A percentile compares a stretch with the other conserved stretches of the same genome.
phyloP scores from a whole-genome alignment of 768 basidiomycete genomes.

The Termitomyces sp. region DNA sequence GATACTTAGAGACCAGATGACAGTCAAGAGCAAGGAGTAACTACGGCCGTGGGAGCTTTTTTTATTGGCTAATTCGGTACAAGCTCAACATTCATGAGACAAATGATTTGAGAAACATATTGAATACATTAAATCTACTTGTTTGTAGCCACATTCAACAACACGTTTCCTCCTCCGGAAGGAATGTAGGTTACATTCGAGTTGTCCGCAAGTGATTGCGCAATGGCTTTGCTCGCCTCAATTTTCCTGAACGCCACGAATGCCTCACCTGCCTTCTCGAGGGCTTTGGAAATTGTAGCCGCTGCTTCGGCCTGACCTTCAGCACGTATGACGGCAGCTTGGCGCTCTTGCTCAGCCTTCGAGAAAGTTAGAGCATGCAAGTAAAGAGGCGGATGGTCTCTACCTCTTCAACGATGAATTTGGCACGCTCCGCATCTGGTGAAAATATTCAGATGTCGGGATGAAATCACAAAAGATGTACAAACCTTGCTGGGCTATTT shows the following conservation, averaged over 20 bases:
- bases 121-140: conserved; percentile 24
- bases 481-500: conserved; percentile 96
- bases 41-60: conserved; percentile 35
- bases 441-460: conserved; percentile 3
- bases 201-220: conserved; percentile 71
- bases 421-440: conserved; percentile 94
- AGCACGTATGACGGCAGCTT: conserved; percentile 95
- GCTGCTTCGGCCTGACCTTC: conserved; percentile 99
- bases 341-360: conserved; percentile 97
- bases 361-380: conserved; percentile 7
- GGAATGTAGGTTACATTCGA: conserved; percentile 90
- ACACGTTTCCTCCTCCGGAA: conserved; percentile 70
- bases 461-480: neutral
- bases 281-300: conserved; percentile 81
- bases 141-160: conserved; percentile 75
- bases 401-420: conserved; percentile 98
- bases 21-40: conserved; percentile 39
- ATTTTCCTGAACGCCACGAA: conserved; percentile 95
- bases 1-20: conserved; percentile 41
- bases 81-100: neutral
- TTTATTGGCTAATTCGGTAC: conserved; percentile 22
- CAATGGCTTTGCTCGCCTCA: conserved; percentile 97
- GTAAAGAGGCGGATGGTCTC: neutral
- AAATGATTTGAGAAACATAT: neutral
- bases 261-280: conserved; percentile 93